Evolutionary conservation across 2,329 filamentous ascomycete species (phyloP).

Genomic region (Aspergillus sp.): DNA sequence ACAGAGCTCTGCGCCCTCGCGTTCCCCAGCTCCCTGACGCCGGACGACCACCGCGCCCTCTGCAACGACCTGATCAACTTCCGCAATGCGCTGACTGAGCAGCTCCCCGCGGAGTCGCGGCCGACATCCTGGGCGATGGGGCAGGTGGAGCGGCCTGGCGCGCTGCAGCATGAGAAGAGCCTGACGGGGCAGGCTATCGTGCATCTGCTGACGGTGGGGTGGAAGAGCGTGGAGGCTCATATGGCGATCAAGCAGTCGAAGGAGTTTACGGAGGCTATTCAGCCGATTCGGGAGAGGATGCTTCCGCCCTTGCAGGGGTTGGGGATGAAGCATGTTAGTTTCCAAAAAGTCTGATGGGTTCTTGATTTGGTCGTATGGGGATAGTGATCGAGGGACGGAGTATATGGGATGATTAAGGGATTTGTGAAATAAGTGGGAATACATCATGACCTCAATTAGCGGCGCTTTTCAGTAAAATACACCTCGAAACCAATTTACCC

Average conservation of each 20-base stretch:
- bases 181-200: conserved; percentile 41
- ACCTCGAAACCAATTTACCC: conserved; percentile 22
- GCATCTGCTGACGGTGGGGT: conserved; percentile 48
- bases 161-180: conserved; percentile 33
- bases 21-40: conserved; percentile 36
- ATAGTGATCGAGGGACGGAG: neutral
- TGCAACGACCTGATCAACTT: conserved; percentile 38
- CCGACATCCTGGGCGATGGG: conserved; percentile 34
- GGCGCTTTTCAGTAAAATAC: conserved; percentile 34
- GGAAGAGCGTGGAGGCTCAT: conserved; percentile 52
- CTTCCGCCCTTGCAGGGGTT: conserved; percentile 36
- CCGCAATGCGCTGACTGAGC: conserved; percentile 28
- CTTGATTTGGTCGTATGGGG: neutral
- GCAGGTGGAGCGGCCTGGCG: conserved; percentile 35
- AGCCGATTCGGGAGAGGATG: conserved; percentile 40
- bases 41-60: conserved; percentile 26
- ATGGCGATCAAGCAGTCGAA: conserved; percentile 45
- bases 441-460: conserved; percentile 4
- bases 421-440: neutral
- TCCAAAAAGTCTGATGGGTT: conserved; percentile 27
- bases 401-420: neutral
- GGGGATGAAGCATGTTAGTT: conserved; percentile 47
- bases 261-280: conserved; percentile 43
- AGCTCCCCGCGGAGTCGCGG: conserved; percentile 26
- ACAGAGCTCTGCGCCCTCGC: conserved; percentile 50